Conservation (phyloP, 805 yeast genomes). For the Wickerhamiella azyma region DNA sequence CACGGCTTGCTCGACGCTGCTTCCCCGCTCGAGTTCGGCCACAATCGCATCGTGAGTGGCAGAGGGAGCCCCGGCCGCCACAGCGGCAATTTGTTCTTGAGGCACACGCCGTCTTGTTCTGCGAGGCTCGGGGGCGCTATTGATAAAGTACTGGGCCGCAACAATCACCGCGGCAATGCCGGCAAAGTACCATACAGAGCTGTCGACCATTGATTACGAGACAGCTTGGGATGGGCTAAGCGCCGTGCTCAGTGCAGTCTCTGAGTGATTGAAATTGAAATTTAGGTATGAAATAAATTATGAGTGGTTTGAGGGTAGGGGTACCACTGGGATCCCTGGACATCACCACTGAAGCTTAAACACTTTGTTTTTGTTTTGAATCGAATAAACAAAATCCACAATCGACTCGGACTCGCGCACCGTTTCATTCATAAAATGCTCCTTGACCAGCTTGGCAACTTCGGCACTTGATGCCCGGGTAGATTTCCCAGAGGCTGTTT, state of each 20-base stretch:
- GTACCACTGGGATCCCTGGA: no score
- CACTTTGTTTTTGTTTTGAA: constrained; percentile 47
- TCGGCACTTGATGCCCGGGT: constrained; percentile 43
- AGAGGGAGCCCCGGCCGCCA: constrained; percentile 68
- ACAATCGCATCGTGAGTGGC: constrained; percentile 57
- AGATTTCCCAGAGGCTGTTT: constrained; percentile 36
- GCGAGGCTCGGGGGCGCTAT: neutral
- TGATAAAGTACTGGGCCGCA: constrained; percentile 13
- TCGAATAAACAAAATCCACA: constrained; percentile 78
- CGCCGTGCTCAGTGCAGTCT: no score
- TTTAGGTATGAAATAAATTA: neutral
- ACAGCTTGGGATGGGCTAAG: no score
- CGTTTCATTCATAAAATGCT: constrained; percentile 47
- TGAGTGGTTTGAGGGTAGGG: no score
- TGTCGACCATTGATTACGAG: constrained; percentile 15
- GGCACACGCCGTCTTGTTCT: constrained; percentile 18
- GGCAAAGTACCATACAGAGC: constrained; percentile 15
- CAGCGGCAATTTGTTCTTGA: constrained; percentile 63
- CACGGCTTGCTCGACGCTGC: constrained; percentile 64
- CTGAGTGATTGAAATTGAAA: neutral
- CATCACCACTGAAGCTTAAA: constrained; percentile 21
- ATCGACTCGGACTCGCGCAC: constrained; percentile 75
- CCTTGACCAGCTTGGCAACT: constrained; percentile 45
- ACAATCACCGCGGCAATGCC: constrained; percentile 15
- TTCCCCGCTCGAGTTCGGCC: constrained; percentile 53